Percentiles rank a stretch among this genome's conserved stretches.
Evolutionary conservation across 2,329 filamentous ascomycete species (phyloP).

Genomic region (Helotiales sp.): DNA sequence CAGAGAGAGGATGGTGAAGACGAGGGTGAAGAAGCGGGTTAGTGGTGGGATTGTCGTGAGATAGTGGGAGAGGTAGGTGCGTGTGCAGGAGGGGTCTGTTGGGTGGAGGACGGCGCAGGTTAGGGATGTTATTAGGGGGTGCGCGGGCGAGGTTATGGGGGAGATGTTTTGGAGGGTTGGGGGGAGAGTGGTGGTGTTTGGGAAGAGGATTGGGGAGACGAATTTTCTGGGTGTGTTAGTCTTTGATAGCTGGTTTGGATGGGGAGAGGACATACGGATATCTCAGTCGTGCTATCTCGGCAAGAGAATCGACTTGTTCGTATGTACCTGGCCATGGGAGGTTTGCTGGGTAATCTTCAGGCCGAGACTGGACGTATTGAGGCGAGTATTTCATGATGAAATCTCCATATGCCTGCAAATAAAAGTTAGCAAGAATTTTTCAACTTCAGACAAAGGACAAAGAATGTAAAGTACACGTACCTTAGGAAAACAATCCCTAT

Average conservation of each 20-base stretch:
- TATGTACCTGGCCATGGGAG: conserved; percentile 76
- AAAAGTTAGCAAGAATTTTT: conserved; percentile 15
- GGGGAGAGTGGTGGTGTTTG: conserved; percentile 69
- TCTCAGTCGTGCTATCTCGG: conserved; percentile 76
- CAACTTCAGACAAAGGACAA: conserved; percentile 1
- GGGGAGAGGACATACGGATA: conserved; percentile 71
- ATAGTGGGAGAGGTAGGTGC: conserved; percentile 87
- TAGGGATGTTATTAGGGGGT: conserved; percentile 82
- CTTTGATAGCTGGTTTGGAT: conserved; percentile 11
- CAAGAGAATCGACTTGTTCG: conserved; percentile 80
- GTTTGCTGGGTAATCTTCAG: conserved; percentile 67
- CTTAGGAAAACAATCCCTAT: conserved; percentile 73
- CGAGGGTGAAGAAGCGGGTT: conserved; percentile 75
- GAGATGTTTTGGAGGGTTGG: conserved; percentile 69
- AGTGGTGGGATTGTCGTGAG: conserved; percentile 80
- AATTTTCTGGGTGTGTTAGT: conserved; percentile 62
- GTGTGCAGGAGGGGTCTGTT: conserved; percentile 82
- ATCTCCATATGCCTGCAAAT: conserved; percentile 57
- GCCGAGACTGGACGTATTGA: conserved; percentile 77
- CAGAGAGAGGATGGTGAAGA: conserved; percentile 71
- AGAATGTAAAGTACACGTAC: too few species aligned
- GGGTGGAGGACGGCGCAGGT: conserved; percentile 92
- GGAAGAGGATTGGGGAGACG: conserved; percentile 85
- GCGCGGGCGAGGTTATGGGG: conserved; percentile 81
- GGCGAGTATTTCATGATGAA: conserved; percentile 75